Evolutionary conservation across 257 asterid genomes (phyloP).

Genomic region (Osmanthus fragrans): DNA sequence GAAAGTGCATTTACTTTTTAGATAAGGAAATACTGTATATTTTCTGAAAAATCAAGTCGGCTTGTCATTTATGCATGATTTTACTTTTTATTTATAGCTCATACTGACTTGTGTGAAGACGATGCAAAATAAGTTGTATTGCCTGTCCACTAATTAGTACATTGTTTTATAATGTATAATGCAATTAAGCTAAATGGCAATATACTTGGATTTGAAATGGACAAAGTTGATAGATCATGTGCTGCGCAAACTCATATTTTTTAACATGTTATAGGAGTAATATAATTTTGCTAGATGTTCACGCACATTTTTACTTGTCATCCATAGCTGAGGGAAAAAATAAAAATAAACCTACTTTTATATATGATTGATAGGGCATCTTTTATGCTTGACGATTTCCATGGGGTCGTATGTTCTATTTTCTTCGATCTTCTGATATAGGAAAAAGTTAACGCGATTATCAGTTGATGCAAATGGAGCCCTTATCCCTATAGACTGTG

Average conservation of each 20-base stretch:
- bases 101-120: not conserved
- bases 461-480: slow-evolving; percentile 94
- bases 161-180: slow-evolving; percentile 4
- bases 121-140: not conserved
- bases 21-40: slow-evolving; percentile 1
- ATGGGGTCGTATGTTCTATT: slow-evolving; percentile 7
- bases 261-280: not conserved
- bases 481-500: slow-evolving; percentile 63
- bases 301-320: not conserved
- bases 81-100: slow-evolving; percentile 8
- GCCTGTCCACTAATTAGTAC: not conserved
- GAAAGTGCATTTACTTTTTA: not conserved
- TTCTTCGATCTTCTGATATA: slow-evolving; percentile 34
- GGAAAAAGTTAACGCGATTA: slow-evolving; percentile 73
- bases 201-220: slow-evolving; percentile 1
- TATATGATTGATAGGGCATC: slow-evolving; percentile 3
- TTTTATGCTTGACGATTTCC: slow-evolving; percentile 7
- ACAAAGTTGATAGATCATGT: not conserved
- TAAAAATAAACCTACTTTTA: slow-evolving; percentile 10
- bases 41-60: not conserved
- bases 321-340: slow-evolving; percentile 1
- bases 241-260: not conserved
- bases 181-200: not conserved
- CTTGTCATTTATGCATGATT: not conserved
- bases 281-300: not conserved